A percentile compares a stretch with the other conserved stretches of the same genome.
Evolutionary conservation across 2,329 filamentous ascomycete genomes (phyloP).

Genomic region (Zasmidium cellare): DNA sequence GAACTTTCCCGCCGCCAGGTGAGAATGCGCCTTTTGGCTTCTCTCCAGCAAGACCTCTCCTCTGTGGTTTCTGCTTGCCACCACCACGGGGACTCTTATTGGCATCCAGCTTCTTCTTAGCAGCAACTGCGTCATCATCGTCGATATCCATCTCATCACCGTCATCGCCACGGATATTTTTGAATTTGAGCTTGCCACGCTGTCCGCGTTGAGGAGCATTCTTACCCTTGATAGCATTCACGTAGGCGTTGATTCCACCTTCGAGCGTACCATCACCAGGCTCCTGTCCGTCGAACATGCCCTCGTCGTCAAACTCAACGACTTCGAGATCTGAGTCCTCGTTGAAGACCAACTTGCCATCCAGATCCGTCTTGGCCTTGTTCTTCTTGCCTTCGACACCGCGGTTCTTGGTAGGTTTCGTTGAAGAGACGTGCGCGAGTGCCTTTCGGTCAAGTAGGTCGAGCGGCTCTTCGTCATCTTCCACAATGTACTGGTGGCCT

Average conservation of each 20-base stretch:
- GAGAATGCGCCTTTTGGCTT: constrained; percentile 19
- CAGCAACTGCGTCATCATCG: constrained; percentile 39
- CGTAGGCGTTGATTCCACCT: constrained; percentile 60
- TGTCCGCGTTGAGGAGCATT: constrained; percentile 60
- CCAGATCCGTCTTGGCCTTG: constrained; percentile 70
- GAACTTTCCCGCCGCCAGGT: constrained; percentile 18
- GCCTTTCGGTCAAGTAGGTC: constrained; percentile 88
- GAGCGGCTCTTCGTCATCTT: constrained; percentile 91
- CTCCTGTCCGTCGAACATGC: constrained; percentile 34
- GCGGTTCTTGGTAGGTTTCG: constrained; percentile 70
- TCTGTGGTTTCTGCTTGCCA: constrained; percentile 24
- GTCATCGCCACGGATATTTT: constrained; percentile 46
- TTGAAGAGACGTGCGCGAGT: constrained; percentile 89
- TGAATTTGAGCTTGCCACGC: constrained; percentile 62
- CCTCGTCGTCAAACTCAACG: constrained; percentile 62
- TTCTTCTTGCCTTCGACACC: constrained; percentile 44
- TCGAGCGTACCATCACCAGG: constrained; percentile 45
- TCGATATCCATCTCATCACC: constrained; percentile 50
- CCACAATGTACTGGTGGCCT: constrained; percentile 79
- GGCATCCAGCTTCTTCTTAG: constrained; percentile 35
- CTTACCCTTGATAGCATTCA: constrained; percentile 60
- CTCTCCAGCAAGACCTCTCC: constrained; percentile 27
- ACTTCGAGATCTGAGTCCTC: constrained; percentile 44
- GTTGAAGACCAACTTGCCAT: constrained; percentile 79
- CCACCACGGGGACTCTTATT: constrained; percentile 17